Percentiles rank a stretch among this genome's conserved stretches.
Conservation (phyloP, 768 basidiomycete species). For the Exsudoporus frostii region DNA sequence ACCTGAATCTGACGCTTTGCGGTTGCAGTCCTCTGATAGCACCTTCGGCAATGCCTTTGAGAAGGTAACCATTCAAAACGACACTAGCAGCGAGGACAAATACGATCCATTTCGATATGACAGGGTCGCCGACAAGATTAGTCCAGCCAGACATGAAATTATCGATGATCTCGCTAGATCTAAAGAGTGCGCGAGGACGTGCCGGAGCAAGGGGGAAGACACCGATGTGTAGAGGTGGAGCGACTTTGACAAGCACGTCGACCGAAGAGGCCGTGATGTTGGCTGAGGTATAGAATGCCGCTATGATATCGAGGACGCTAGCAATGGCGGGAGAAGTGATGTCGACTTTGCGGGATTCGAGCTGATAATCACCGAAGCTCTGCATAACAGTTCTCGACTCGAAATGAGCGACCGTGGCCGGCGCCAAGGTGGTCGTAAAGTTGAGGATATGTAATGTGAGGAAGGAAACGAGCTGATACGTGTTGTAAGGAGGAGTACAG, state of each 20-base stretch:
- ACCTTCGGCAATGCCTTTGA: conserved; percentile 79
- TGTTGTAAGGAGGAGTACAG: not conserved
- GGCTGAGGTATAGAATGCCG: conserved; percentile 29
- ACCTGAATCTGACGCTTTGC: conserved; percentile 28
- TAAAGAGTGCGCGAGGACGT: conserved; percentile 32
- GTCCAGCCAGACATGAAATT: conserved; percentile 92
- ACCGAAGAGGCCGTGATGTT: conserved; percentile 20
- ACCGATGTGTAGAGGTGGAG: conserved; percentile 56
- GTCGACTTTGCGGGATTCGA: conserved; percentile 57
- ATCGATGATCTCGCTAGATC: conserved; percentile 60
- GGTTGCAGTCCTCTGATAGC: conserved; percentile 33
- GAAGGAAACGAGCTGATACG: conserved; percentile 77
- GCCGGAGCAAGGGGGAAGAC: conserved; percentile 37
- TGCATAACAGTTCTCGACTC: conserved; percentile 25
- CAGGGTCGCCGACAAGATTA: conserved; percentile 86
- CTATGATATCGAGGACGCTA: conserved; percentile 56
- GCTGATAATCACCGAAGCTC: conserved; percentile 12
- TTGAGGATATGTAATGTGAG: conserved; percentile 88
- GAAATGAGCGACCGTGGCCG: conserved; percentile 49
- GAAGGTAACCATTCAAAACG: conserved; percentile 86
- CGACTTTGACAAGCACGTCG: conserved; percentile 57
- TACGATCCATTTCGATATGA: conserved; percentile 94
- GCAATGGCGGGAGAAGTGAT: conserved; percentile 60
- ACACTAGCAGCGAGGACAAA: conserved; percentile 82
- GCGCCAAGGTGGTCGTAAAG: conserved; percentile 85